Conservation (phyloP, 345 rosid genomes). For the Reutealis trisperma region DNA sequence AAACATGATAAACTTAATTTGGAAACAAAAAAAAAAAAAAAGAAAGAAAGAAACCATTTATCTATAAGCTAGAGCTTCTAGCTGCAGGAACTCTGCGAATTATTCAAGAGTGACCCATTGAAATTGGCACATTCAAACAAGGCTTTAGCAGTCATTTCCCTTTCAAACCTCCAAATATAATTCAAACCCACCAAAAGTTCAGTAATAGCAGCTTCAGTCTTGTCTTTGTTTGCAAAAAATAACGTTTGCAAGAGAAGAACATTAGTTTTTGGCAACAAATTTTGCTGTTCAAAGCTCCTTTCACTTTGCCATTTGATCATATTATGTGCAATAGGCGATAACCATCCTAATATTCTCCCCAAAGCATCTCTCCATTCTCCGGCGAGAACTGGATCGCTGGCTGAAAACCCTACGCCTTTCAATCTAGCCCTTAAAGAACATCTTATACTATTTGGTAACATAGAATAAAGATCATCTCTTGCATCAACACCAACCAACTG, state of each 20-base stretch:
- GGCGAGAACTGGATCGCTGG: conserved; percentile 72
- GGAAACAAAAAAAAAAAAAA: conserved; percentile 22
- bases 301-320: conserved; percentile 98
- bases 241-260: conserved; percentile 83
- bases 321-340: conserved; percentile 88
- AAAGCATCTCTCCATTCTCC: conserved; percentile 83
- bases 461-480: conserved; percentile 80
- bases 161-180: conserved; percentile 93
- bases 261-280: conserved; percentile 42
- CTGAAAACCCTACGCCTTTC: conserved; percentile 77
- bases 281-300: conserved; percentile 89
- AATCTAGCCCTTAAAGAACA: conserved; percentile 57
- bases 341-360: conserved; percentile 75
- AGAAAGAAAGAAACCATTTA: not conserved
- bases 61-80: conserved; percentile 1
- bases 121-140: conserved; percentile 61
- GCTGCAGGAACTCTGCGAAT: conserved; percentile 38
- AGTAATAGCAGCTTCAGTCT: conserved; percentile 89
- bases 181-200: conserved; percentile 95
- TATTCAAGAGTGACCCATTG: conserved; percentile 31
- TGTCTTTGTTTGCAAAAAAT: conserved; percentile 73
- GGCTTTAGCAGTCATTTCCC: conserved; percentile 92
- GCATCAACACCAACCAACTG: conserved; percentile 90
- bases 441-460: conserved; percentile 81
- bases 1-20: conserved; percentile 23